Evolutionary conservation across 179 eudicot species (phyloP).

Genomic region (Kewa caespitosa): DNA sequence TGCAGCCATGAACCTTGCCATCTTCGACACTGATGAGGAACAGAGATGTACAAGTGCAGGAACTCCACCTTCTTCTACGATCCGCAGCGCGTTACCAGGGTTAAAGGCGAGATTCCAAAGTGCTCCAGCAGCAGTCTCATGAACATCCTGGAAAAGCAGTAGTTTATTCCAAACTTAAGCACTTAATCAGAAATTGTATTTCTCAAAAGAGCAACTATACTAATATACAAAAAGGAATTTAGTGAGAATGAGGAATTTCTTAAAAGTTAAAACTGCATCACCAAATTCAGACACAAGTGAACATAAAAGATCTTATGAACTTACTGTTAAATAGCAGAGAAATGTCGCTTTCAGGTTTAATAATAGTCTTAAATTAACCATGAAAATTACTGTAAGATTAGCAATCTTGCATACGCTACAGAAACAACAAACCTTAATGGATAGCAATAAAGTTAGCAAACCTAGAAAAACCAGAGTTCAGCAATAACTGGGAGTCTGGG

Average conservation of each 20-base stretch:
- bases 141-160: slow-evolving; percentile 67
- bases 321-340: too few species aligned
- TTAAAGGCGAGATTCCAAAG: slow-evolving; percentile 97
- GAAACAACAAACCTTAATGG: background rate
- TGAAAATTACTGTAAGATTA: background rate
- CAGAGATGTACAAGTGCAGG: slow-evolving; percentile 85
- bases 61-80: slow-evolving; percentile 96
- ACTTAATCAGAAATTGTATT: background rate
- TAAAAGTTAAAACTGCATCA: background rate
- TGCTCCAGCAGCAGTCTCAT: slow-evolving; percentile 99
- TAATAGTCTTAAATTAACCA: background rate
- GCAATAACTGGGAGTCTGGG: background rate
- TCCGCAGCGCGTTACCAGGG: slow-evolving; percentile 87
- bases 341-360: background rate
- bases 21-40: slow-evolving; percentile 78
- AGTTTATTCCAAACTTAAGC: background rate
- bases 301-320: background rate
- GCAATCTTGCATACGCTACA: background rate
- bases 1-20: slow-evolving; percentile 99
- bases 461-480: background rate
- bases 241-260: background rate
- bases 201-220: background rate
- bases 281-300: background rate
- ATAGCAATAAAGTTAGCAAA: background rate
- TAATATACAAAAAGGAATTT: background rate